phyloP scores from a whole-genome alignment of 2,329 filamentous ascomycete genomes.

The Fusarium subtropicale region DNA sequence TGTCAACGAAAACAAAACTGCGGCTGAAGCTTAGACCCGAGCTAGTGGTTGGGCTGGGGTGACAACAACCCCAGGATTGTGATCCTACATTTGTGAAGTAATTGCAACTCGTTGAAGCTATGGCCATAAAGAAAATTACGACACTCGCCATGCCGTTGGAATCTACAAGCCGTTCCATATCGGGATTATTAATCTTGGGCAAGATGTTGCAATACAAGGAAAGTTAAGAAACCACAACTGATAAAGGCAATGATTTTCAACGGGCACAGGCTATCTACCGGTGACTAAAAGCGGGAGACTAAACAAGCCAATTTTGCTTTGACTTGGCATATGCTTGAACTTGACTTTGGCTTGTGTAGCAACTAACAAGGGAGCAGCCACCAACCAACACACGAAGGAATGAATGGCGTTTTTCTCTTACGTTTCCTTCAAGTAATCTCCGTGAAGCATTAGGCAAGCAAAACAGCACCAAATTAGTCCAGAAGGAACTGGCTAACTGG shows the following conservation, averaged over 20 bases:
- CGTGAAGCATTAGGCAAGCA: background rate
- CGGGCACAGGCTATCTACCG: background rate
- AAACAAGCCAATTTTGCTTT: background rate
- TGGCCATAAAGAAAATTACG: too few relatives aligned
- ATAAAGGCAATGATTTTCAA: background rate
- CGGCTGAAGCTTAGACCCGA: background rate
- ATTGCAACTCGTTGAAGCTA: background rate
- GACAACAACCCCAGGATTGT: background rate
- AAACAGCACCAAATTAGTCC: background rate
- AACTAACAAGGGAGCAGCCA: background rate
- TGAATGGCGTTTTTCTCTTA: background rate
- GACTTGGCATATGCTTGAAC: background rate
- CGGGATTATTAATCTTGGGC: background rate
- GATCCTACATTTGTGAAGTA: background rate
- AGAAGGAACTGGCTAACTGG: background rate
- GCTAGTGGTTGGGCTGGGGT: background rate
- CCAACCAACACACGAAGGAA: background rate
- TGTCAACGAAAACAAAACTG: background rate
- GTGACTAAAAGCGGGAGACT: conserved; percentile 1
- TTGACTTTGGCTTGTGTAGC: background rate
- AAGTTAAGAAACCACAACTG: background rate
- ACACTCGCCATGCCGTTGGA: background rate
- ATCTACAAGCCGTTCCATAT: background rate
- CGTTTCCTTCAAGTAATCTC: background rate
- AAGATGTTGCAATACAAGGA: too few relatives aligned